Base-by-base conservation (phyloP, 2,329 filamentous ascomycete genomes). In the Aspergillus sp. region DNA sequence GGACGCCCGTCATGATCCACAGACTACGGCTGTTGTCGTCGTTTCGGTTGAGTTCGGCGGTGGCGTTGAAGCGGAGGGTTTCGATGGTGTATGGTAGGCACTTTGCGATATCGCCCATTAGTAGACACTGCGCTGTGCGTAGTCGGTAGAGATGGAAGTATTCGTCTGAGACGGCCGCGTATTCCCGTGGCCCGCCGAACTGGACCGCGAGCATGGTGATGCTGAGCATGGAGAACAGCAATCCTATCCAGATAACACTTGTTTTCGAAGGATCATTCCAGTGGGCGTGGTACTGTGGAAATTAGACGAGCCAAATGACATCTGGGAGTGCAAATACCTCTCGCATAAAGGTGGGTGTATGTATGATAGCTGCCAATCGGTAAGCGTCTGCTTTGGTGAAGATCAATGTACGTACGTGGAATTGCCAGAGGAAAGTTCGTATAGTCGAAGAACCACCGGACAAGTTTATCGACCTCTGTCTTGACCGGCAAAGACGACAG, bases 1-100 rank as follows among this genome's bases (percentile, higher is more conserved):
- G 47, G 5, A 60, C 55, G 2, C 55, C 55, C 1, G 55, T 58
- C 55, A 60, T 58, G 12, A 60, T 58, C 58, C 58, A 60, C 3
- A 58, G 37, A 11, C 55, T 48, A 27, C 51, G 55, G 17, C 58
- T 43, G 31, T 52, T 60, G 11, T 60, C 58, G 19, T 58, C 55
- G 12, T 46, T 58, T 7, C 55, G 39, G 27, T 52, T 58, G 3
- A 60, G 55, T 17, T 60, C 58, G 2, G 52, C 58, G 3, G 58
- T 60, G 2, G 55, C 55, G 15, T 58, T 58, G 43, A 58, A 52
- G 15, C 55, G 37, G 8, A 60, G 35, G 2, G 58, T 55, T 15
- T 60, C 58, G 7, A 60, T 27, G 1, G 55, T 60, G 24, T 60
- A 60, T 4, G 58, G 55, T 6, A 58, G 17, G 14, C 58, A 60